Evolutionary conservation across 1,284 basidiomycete genomes (phyloP), one percentile per base, ranked within the genome.

Genomic region (Puccinia horiana): DNA sequence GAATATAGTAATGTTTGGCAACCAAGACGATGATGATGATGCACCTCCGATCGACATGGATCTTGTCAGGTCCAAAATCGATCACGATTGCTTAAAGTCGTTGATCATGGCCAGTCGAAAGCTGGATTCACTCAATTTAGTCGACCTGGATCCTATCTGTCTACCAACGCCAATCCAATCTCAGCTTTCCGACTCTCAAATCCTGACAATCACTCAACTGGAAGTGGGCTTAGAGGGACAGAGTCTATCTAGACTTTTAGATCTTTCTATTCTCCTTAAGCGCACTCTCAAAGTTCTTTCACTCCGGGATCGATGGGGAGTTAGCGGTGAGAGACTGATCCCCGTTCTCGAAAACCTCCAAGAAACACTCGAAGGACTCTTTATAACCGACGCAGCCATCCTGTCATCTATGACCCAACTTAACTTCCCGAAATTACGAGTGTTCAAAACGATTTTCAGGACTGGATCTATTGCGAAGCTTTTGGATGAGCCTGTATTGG

Each of bases 341-440:
- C 76, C 76, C 12, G 58, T 78, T 26, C 69, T 78, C 40, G 76
- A 78, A 65, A 65, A 47, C 44, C 18, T 78, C 32, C 32, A 47
- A 54, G 63, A 78, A 65, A 69, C 18, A 9, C 42, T 78, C 20
- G 76, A 78, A 69, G 76, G 76, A 35, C 65, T 78, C 26, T 78
- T 78, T 18, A 35, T 78, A 12, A 67, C 26, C 26, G 26, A 78
- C 47, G 47, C 54, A 20, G 52, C 12, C 16, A 37, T 69, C n/a
- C 37, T 78, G 47, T 54, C n/a, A n/a, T 44, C 63, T 37, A 37
- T 69, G 26, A 26, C 40, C 18, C 20, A 69, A 35, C 32, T 67
- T 63, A 37, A 65, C 14, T 78, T 78, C 63, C 63, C 76, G 23
- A 67, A 65, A 52, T 78, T 78, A 35, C 42, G 65, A 23, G 76